phyloP scores from a whole-genome alignment of 257 asterid genomes.

The Capsicum chinense region DNA sequence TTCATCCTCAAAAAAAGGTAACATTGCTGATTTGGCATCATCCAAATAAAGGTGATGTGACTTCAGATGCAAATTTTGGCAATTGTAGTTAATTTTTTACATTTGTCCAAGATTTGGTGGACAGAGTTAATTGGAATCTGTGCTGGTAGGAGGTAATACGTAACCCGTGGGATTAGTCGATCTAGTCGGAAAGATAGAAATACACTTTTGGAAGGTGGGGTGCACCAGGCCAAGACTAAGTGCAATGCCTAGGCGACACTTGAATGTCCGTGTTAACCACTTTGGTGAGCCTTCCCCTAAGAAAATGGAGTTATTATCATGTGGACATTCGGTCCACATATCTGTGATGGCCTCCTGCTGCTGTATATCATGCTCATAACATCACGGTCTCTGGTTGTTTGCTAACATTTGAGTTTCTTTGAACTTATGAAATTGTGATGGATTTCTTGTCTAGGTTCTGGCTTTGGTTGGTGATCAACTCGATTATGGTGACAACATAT shows the following conservation, averaged over 20 bases:
- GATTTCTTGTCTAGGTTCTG: slow-evolving; percentile 59
- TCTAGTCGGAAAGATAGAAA: too few species aligned
- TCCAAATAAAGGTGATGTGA: background rate
- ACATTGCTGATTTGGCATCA: background rate
- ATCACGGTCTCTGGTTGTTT: background rate
- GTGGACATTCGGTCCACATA: background rate
- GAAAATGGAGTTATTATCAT: background rate
- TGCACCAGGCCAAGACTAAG: too few species aligned
- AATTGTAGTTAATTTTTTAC: background rate
- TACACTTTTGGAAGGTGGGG: too few species aligned
- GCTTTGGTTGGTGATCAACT: slow-evolving; percentile 94
- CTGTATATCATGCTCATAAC: background rate
- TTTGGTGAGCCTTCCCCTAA: background rate
- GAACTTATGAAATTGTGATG: background rate
- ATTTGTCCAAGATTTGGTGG: background rate
- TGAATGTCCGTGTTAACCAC: background rate
- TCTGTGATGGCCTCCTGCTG: background rate
- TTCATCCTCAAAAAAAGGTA: background rate
- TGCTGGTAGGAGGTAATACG: too few species aligned
- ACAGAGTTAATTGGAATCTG: background rate
- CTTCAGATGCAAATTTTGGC: slow-evolving; percentile 21
- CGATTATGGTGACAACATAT: slow-evolving; percentile 83
- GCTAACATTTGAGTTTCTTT: background rate
- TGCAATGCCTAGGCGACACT: background rate
- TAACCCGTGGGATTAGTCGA: too few species aligned